phyloP scores from a whole-genome alignment of 1,139 yeast genomes.

The Saccharomycopsis phalli region DNA sequence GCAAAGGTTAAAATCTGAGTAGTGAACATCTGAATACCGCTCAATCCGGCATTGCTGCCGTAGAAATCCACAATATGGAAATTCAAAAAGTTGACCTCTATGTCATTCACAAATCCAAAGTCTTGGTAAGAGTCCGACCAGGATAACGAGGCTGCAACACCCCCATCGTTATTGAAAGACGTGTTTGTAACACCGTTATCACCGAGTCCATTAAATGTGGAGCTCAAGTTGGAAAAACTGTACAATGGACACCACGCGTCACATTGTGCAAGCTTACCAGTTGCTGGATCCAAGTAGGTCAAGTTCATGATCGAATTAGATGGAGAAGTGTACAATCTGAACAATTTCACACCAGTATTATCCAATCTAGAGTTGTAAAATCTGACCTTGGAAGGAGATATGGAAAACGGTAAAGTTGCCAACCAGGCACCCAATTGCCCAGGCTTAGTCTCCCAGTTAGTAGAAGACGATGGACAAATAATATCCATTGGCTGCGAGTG shows the following conservation, averaged over 20 bases:
- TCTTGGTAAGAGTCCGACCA: conserved; percentile 56
- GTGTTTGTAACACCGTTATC: conserved; percentile 22
- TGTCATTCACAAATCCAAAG: conserved; percentile 65
- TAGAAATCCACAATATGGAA: conserved; percentile 63
- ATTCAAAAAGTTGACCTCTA: conserved; percentile 54
- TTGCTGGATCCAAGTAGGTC: conserved; percentile 68
- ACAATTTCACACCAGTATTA: conserved; percentile 48
- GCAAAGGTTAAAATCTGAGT: conserved; percentile 62
- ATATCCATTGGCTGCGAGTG: conserved; percentile 35
- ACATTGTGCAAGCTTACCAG: conserved; percentile 50
- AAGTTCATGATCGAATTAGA: conserved; percentile 86
- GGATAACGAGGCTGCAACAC: conserved; percentile 26
- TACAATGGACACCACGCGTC: conserved; percentile 82
- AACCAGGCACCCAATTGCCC: conserved; percentile 59
- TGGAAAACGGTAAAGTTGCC: conserved; percentile 48
- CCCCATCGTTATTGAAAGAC: conserved; percentile 22
- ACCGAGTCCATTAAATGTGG: conserved; percentile 24
- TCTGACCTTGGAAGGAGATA: conserved; percentile 67
- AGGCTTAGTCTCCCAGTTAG: conserved; percentile 51
- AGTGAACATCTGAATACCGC: conserved; percentile 69
- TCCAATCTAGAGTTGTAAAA: conserved; percentile 51
- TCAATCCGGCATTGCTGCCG: conserved; percentile 59
- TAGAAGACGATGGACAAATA: conserved; percentile 47
- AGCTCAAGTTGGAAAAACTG: conserved; percentile 27
- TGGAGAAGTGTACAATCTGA: conserved; percentile 71